A percentile compares a stretch with the other conserved stretches of the same genome.
phyloP scores from a whole-genome alignment of 345 rosid genomes.

The Carallia pectinifolia region DNA sequence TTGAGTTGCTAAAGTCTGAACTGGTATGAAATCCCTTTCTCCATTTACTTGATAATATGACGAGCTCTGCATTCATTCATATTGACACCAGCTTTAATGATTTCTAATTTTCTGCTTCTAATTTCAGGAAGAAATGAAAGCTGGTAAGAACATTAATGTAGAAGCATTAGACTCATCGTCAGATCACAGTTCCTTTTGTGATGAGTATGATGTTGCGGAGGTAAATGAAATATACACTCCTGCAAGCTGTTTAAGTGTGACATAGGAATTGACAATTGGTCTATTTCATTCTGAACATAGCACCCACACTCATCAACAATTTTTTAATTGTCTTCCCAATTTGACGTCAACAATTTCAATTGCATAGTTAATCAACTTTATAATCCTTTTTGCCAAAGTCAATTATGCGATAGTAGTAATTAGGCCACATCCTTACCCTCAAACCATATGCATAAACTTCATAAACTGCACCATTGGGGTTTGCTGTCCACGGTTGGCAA shows the following conservation, averaged over 20 bases:
- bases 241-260: not conserved
- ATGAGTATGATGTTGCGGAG: slow-evolving; percentile 42
- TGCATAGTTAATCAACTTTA: too few species aligned
- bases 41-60: not conserved
- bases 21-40: slow-evolving; percentile 34
- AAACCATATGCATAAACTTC: too few species aligned
- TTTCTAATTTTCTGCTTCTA: not conserved
- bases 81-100: not conserved
- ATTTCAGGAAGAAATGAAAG: slow-evolving; percentile 48
- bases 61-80: not conserved
- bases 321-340: too few species aligned
- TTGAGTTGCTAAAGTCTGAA: slow-evolving; percentile 55
- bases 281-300: too few species aligned
- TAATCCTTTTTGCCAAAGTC: too few species aligned
- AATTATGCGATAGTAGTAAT: too few species aligned
- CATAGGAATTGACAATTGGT: too few species aligned
- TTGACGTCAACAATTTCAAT: too few species aligned
- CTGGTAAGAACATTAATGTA: slow-evolving; percentile 35
- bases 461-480: too few species aligned
- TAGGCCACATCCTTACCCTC: too few species aligned
- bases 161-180: slow-evolving; percentile 31
- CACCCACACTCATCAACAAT: too few species aligned
- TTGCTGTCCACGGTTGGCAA: too few species aligned
- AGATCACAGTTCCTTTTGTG: slow-evolving; percentile 36
- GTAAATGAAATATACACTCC: slow-evolving; percentile 30